Evolutionary conservation across 1,284 basidiomycete species (phyloP).

Genomic region (Puccinia novopanici): DNA sequence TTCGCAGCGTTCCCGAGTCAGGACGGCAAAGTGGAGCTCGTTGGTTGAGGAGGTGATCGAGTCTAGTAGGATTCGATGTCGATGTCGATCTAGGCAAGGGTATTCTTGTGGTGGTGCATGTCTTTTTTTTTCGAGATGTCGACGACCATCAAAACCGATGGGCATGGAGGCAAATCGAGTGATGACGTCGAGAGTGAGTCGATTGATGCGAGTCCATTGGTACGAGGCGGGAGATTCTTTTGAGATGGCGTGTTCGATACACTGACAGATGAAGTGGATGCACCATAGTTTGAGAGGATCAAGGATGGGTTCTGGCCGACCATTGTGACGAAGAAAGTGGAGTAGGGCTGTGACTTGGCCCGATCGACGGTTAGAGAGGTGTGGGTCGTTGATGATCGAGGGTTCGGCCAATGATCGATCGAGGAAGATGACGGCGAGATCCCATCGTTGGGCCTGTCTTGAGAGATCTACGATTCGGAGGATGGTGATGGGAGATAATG

Average conservation of each 20-base stretch:
- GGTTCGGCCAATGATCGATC: neutral
- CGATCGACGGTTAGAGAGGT: constrained; percentile 8
- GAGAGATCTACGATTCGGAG: constrained; percentile 40
- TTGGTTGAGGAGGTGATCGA: neutral
- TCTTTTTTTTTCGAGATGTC: no score
- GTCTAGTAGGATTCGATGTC: constrained; percentile 11
- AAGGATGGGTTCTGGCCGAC: neutral
- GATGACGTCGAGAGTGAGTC: constrained; percentile 36
- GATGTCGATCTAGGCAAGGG: constrained; percentile 7
- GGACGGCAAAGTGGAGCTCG: constrained; percentile 25
- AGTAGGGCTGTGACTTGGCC: constrained; percentile 32
- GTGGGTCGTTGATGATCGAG: neutral
- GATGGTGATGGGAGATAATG: neutral
- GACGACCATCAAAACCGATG: neutral
- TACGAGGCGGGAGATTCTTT: neutral
- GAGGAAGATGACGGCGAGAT: constrained; percentile 38
- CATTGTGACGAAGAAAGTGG: constrained; percentile 11
- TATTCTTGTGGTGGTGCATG: neutral
- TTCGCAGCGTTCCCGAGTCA: constrained; percentile 21
- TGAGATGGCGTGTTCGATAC: neutral
- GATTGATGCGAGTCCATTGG: constrained; percentile 24
- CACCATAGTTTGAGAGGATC: constrained; percentile 14
- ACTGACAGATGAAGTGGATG: constrained; percentile 20
- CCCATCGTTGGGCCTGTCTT: constrained; percentile 31
- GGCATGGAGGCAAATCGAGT: constrained; percentile 30